Percentiles rank a stretch among this genome's conserved stretches.
Evolutionary conservation across 768 basidiomycete genomes (phyloP).

Genomic region (Lepiota subincarnata): DNA sequence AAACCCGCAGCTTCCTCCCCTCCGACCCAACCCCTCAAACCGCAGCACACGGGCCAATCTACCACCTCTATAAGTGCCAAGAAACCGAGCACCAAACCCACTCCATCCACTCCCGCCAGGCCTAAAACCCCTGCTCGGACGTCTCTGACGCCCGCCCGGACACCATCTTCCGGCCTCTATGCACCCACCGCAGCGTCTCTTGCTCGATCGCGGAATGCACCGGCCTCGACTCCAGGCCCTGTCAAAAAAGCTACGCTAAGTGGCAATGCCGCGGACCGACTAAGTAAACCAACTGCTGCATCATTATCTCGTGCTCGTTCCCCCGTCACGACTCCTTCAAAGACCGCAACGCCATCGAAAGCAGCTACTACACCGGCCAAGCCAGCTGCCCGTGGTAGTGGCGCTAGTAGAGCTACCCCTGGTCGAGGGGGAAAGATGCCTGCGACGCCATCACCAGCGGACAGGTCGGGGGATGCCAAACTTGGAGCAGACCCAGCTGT

Average conservation of each 20-base stretch:
- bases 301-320: slow-evolving; percentile 55
- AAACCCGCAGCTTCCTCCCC: slow-evolving; percentile 23
- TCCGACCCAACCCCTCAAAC: slow-evolving; percentile 25
- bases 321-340: slow-evolving; percentile 18
- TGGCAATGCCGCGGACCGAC: slow-evolving; percentile 53
- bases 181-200: slow-evolving; percentile 84
- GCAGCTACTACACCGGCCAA: slow-evolving; percentile 14
- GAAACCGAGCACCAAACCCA: slow-evolving; percentile 20
- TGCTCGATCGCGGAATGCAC: slow-evolving; percentile 59
- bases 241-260: slow-evolving; percentile 53
- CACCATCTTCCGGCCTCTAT: slow-evolving; percentile 63
- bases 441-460: slow-evolving; percentile 13
- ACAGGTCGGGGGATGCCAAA: background rate
- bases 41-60: slow-evolving; percentile 31
- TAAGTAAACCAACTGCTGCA: slow-evolving; percentile 82
- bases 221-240: slow-evolving; percentile 41
- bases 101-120: slow-evolving; percentile 26
- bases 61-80: slow-evolving; percentile 19
- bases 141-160: slow-evolving; percentile 27
- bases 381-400: background rate
- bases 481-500: background rate
- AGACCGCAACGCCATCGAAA: slow-evolving; percentile 21
- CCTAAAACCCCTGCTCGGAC: slow-evolving; percentile 56
- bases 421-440: slow-evolving; percentile 2
- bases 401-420: background rate